Conservation (phyloP, 2,329 filamentous ascomycete genomes). For the Pyrenophora graminea region DNA sequence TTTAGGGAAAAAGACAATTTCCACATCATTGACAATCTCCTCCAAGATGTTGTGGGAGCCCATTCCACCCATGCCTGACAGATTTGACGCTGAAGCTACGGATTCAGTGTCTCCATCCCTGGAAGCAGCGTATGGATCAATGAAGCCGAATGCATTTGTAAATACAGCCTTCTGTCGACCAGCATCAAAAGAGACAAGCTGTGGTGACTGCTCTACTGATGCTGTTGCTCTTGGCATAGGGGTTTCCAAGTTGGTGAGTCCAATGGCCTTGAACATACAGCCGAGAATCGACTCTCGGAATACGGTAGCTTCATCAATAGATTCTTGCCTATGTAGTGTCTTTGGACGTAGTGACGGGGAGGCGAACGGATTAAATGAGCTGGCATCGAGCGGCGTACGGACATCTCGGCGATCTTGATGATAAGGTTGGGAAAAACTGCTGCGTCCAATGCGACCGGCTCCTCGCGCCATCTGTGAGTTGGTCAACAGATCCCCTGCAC, state of each 20-base stretch:
- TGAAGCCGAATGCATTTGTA: slow-evolving; percentile 87
- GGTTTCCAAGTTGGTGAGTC: slow-evolving; percentile 71
- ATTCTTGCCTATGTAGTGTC: slow-evolving; percentile 72
- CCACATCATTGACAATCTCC: slow-evolving; percentile 87
- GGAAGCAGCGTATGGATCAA: slow-evolving; percentile 79
- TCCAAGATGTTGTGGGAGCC: slow-evolving; percentile 69
- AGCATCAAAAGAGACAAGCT: slow-evolving; percentile 81
- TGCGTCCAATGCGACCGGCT: slow-evolving; percentile 54
- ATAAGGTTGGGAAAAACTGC: slow-evolving; percentile 56
- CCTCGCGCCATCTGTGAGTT: slow-evolving; percentile 73
- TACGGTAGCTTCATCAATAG: slow-evolving; percentile 82
- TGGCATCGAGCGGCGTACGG: slow-evolving; percentile 52
- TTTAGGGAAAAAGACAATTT: slow-evolving; percentile 97
- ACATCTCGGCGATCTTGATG: slow-evolving; percentile 50
- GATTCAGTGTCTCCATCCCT: slow-evolving; percentile 87
- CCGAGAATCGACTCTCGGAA: slow-evolving; percentile 90
- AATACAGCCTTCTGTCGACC: slow-evolving; percentile 79
- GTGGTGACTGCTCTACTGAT: slow-evolving; percentile 84
- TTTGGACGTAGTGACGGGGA: slow-evolving; percentile 38
- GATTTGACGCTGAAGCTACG: slow-evolving; percentile 59
- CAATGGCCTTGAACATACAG: slow-evolving; percentile 94
- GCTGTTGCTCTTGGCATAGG: slow-evolving; percentile 63
- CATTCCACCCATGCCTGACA: slow-evolving; percentile 57
- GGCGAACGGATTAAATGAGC: slow-evolving; percentile 49
- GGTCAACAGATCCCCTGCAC: slow-evolving; percentile 73